Evolutionary conservation across 1,139 yeast species (phyloP).

Genomic region (Suhomyces panamericanus): DNA sequence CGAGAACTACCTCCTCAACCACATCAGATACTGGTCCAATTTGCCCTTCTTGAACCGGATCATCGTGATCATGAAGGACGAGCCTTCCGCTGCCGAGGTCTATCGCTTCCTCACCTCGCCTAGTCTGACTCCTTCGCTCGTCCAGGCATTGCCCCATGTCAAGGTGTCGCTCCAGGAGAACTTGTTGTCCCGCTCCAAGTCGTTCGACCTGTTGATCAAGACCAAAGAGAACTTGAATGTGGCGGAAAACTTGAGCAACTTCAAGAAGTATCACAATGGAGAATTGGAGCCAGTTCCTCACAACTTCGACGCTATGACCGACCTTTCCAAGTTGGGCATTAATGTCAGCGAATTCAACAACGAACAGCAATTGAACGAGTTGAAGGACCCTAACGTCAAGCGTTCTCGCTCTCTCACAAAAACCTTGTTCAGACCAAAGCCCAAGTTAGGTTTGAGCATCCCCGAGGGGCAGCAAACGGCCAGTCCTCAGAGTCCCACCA

Average conservation of each 20-base stretch:
- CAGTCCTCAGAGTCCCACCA: conserved; percentile 38
- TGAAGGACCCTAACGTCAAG: conserved; percentile 15
- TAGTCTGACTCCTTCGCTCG: conserved; percentile 12
- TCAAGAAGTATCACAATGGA: conserved; percentile 26
- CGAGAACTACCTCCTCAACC: conserved; percentile 28
- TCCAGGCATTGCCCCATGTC: conserved; percentile 20
- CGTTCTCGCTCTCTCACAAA: conserved; percentile 33
- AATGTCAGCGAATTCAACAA: conserved; percentile 28
- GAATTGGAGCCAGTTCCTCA: conserved; percentile 41
- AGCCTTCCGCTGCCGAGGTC: conserved; percentile 30
- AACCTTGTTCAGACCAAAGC: conserved; percentile 35
- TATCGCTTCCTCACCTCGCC: conserved; percentile 23
- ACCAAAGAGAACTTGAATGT: conserved; percentile 20
- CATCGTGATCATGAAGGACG: conserved; percentile 41
- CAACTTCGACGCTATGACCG: conserved; percentile 29
- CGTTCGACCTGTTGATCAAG: conserved; percentile 31
- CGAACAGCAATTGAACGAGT: conserved; percentile 25
- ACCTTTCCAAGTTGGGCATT: conserved; percentile 34
- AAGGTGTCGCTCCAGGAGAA: conserved; percentile 46
- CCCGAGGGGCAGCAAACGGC: conserved; percentile 9
- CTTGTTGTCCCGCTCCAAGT: conserved; percentile 40
- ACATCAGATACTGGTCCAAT: conserved; percentile 47
- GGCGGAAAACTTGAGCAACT: conserved; percentile 26
- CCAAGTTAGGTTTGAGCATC: conserved; percentile 28
- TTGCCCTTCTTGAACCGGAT: conserved; percentile 44